Evolutionary conservation across 305 asterid species (phyloP).

Genomic region (Fraxinus floribunda): DNA sequence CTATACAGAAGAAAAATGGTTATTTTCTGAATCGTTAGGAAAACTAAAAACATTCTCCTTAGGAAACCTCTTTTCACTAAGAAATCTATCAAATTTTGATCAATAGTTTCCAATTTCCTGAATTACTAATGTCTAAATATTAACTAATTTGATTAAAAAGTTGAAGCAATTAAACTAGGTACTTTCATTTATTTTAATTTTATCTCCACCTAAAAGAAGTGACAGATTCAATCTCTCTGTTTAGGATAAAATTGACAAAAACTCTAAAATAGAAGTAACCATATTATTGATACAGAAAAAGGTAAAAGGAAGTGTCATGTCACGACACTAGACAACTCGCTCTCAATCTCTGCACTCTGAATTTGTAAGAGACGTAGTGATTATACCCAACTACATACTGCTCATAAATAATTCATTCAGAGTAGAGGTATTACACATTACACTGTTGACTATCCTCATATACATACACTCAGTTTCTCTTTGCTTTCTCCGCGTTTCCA

Average conservation of each 20-base stretch:
- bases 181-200: background rate
- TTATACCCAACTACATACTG: conserved; percentile 33
- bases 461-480: background rate
- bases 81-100: no score
- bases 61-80: no score
- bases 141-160: background rate
- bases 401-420: conserved; percentile 30
- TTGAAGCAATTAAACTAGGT: background rate
- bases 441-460: background rate
- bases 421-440: background rate
- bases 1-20: background rate
- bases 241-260: background rate
- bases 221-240: background rate
- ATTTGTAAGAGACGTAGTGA: conserved; percentile 52
- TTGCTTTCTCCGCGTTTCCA: background rate
- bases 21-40: no score
- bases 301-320: conserved; percentile 64
- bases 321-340: conserved; percentile 82
- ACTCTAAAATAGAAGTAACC: conserved; percentile 14
- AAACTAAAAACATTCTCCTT: no score
- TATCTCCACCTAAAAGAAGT: background rate
- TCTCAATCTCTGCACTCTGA: conserved; percentile 69
- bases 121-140: no score
- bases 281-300: background rate
- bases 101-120: no score